phyloP scores from a whole-genome alignment of 2,329 filamentous ascomycete species.

The Juglanconis oblonga region DNA sequence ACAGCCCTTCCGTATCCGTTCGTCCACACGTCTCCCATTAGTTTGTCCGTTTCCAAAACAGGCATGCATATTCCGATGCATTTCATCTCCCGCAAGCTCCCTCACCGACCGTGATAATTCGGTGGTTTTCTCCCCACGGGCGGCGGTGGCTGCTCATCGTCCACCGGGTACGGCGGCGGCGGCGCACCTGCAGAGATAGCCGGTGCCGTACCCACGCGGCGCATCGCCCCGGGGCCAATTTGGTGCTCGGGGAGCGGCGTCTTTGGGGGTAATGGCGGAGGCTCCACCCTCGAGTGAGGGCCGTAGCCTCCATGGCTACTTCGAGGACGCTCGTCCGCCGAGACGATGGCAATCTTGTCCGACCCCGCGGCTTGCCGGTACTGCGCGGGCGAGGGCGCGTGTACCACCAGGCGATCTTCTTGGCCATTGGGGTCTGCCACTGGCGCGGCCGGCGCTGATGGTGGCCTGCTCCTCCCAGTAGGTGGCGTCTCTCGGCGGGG shows the following conservation, averaged over 20 bases:
- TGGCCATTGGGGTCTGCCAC: conserved; percentile 23
- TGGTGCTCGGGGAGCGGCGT: conserved; percentile 62
- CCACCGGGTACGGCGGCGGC: conserved; percentile 73
- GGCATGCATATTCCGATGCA: neutral
- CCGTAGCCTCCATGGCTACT: conserved; percentile 30
- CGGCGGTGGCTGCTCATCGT: conserved; percentile 79
- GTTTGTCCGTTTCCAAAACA: neutral
- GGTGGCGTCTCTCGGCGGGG: conserved; percentile 27
- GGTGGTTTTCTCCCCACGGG: conserved; percentile 81
- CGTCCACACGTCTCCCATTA: neutral
- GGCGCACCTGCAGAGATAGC: conserved; percentile 12
- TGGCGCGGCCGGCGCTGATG: conserved; percentile 22
- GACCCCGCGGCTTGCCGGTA: conserved; percentile 56
- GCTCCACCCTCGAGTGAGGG: conserved; percentile 45
- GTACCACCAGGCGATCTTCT: conserved; percentile 53
- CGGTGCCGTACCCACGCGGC: conserved; percentile 14
- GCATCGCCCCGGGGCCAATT: conserved; percentile 29
- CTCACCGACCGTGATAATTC: conserved; percentile 50
- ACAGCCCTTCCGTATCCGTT: neutral
- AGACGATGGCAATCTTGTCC: conserved; percentile 67
- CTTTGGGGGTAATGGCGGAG: conserved; percentile 75
- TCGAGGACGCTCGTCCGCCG: conserved; percentile 56
- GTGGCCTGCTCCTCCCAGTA: conserved; percentile 10
- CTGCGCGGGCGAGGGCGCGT: conserved; percentile 57
- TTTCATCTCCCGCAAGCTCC: neutral